These are phyloP conservation scores for Claviceps lovelessii DNA, from an alignment of 2,329 filamentous ascomycete genomes.

Conservation along the genomic window DNA sequence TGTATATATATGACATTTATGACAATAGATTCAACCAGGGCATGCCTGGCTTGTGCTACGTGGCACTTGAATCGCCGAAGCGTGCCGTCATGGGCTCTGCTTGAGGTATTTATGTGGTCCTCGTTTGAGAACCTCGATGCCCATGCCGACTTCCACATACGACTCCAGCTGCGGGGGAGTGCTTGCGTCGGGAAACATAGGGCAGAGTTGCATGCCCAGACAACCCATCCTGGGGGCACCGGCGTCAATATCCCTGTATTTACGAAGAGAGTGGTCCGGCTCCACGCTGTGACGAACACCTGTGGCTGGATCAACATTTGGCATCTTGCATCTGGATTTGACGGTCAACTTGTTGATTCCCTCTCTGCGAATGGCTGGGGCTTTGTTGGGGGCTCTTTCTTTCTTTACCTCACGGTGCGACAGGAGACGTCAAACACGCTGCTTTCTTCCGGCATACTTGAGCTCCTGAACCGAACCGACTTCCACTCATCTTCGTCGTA, in stretches of 20 bases:
- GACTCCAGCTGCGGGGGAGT: conserved; percentile 21
- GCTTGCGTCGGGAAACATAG: conserved; percentile 28
- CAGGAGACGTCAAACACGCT: conserved; percentile 41
- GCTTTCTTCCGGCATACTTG: conserved; percentile 2
- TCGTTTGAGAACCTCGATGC: conserved; percentile 32
- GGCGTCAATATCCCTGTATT: conserved; percentile 44
- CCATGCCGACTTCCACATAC: conserved; percentile 42
- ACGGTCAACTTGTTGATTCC: not conserved
- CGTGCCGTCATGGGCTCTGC: conserved; percentile 4
- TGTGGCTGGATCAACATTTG: conserved; percentile 51
- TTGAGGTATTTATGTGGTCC: conserved; percentile 29
- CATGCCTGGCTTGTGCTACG: not conserved
- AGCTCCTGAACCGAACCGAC: conserved; percentile 39
- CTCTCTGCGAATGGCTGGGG: not conserved
- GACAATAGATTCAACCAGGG: not conserved
- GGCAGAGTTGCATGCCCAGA: conserved; percentile 52
- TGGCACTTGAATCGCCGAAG: not conserved
- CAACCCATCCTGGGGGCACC: conserved; percentile 43
- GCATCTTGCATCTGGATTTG: conserved; percentile 45
- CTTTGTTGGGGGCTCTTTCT: conserved; percentile 9
- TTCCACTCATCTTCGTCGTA: conserved; percentile 63
- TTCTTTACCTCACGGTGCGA: conserved; percentile 48
- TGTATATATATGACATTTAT: not conserved
- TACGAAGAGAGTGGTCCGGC: conserved; percentile 44
- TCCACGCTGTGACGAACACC: conserved; percentile 41